These are phyloP conservation scores for Neocallimastix lanati DNA, from an alignment of 192 early-diverging fungal genomes.

Conservation along the genomic window DNA sequence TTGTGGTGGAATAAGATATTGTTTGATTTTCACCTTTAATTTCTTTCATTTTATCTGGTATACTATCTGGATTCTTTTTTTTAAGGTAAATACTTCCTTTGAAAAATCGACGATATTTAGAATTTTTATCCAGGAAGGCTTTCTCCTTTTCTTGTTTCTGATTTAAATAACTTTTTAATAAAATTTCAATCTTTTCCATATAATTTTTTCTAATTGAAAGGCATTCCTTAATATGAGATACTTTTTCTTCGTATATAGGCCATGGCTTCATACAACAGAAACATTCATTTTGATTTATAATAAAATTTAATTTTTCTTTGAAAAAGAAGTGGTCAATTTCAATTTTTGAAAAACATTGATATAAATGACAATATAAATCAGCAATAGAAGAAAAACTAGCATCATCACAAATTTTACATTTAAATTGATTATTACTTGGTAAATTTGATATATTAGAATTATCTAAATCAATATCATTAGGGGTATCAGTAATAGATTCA, in stretches of 20 bases:
- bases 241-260: not conserved
- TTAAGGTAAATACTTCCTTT: not conserved
- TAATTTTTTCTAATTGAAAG: not conserved
- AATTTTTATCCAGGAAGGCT: not conserved
- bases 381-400: not conserved
- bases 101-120: not conserved
- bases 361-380: not conserved
- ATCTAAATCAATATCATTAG: not conserved
- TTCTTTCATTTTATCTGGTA: not conserved
- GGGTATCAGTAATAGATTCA: not conserved
- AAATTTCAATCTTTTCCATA: not conserved
- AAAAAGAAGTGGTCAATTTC: not conserved
- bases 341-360: not conserved
- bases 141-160: not conserved
- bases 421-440: not conserved
- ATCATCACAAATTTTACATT: not conserved
- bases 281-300: not conserved
- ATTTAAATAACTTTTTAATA: not conserved
- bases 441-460: not conserved
- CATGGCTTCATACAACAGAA: not conserved
- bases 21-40: not conserved
- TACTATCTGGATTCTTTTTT: not conserved
- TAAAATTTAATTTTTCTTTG: not conserved
- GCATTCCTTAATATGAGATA: not conserved
- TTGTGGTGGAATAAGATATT: too few species aligned